Percentiles rank a stretch among this genome's conserved stretches.
Evolutionary conservation across 169 alveolate genomes (phyloP).

Genomic region (Plasmodium knowlesi): DNA sequence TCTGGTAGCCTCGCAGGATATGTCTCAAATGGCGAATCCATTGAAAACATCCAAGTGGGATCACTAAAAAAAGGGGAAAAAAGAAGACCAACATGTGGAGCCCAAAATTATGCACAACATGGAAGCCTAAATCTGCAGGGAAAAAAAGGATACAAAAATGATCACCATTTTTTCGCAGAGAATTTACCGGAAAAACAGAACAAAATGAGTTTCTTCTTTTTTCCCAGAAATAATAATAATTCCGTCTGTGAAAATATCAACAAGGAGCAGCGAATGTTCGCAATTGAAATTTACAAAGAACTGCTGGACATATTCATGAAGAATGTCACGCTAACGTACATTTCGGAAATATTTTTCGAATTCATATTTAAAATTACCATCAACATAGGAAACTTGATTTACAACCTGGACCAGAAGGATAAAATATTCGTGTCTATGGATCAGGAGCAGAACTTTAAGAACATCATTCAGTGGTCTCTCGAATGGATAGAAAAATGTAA

Average conservation of each 20-base stretch:
- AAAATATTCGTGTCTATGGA: constrained; percentile 52
- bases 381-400: constrained; percentile 51
- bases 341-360: constrained; percentile 62
- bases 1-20: background rate
- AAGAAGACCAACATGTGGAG: constrained; percentile 66
- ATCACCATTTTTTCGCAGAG: background rate
- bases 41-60: background rate
- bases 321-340: constrained; percentile 41
- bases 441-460: constrained; percentile 40
- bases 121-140: constrained; percentile 20
- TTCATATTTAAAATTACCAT: constrained; percentile 69
- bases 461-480: constrained; percentile 60
- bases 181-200: constrained; percentile 8
- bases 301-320: constrained; percentile 58
- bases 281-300: constrained; percentile 73
- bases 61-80: constrained; percentile 19
- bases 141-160: background rate
- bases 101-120: constrained; percentile 65
- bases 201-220: constrained; percentile 30
- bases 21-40: background rate
- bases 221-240: constrained; percentile 15
- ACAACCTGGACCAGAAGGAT: constrained; percentile 41
- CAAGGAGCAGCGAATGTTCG: constrained; percentile 67
- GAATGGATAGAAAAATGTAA: constrained; percentile 50
- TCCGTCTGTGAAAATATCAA: constrained; percentile 25